Evolutionary conservation across 2,329 filamentous ascomycete genomes (phyloP).

Genomic region (Sordariomycetes sp.): DNA sequence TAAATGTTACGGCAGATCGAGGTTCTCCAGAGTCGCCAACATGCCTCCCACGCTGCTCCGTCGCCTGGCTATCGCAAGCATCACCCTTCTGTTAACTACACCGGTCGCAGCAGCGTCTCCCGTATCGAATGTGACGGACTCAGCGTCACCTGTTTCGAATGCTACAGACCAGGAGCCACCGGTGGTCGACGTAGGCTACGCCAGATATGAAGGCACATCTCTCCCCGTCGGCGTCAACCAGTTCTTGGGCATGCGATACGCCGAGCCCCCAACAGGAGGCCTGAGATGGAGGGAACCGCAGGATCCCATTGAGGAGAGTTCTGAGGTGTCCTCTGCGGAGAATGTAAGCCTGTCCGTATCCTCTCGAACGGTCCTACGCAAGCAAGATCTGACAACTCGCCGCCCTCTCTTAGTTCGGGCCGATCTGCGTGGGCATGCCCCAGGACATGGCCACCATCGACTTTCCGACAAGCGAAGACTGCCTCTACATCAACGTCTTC

Average conservation of each 20-base stretch:
- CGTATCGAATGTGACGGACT: no score
- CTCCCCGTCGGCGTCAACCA: constrained; percentile 27
- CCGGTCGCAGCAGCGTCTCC: no score
- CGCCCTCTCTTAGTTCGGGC: constrained; percentile 24
- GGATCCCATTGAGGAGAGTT: constrained; percentile 19
- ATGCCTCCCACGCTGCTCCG: no score
- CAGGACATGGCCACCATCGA: constrained; percentile 11
- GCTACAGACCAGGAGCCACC: no score
- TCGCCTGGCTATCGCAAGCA: no score
- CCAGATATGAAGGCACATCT: constrained; percentile 28
- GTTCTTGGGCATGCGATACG: constrained; percentile 39
- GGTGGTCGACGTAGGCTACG: constrained; percentile 29
- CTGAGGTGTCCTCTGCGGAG: background rate
- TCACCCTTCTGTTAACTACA: no score
- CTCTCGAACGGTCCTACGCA: no score
- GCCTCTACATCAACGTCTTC: constrained; percentile 57
- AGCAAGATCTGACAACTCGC: background rate
- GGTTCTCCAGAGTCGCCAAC: no score
- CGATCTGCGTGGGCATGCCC: constrained; percentile 28
- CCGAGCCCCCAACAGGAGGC: constrained; percentile 36
- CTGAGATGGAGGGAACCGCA: constrained; percentile 39
- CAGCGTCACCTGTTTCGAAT: no score
- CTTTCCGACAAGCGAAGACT: constrained; percentile 41
- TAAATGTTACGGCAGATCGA: no score
- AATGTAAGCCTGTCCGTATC: background rate